phyloP scores from a whole-genome alignment of 495 filamentous ascomycete genomes.

The Opeltia flavorubescens region DNA sequence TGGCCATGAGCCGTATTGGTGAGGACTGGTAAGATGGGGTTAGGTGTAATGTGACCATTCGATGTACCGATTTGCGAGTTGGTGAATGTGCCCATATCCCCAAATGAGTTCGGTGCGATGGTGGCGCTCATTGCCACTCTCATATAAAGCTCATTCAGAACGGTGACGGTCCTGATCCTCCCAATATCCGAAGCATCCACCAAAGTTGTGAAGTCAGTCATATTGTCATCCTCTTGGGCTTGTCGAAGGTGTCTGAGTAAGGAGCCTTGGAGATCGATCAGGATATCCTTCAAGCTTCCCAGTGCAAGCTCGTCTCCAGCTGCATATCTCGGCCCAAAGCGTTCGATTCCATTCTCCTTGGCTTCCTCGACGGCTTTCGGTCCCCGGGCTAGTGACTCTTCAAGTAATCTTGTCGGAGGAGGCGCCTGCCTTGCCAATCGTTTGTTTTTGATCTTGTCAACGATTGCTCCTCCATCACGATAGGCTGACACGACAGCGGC shows the following conservation, averaged over 20 bases:
- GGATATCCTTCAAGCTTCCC: conserved; percentile 5
- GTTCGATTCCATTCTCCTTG: conserved; percentile 5
- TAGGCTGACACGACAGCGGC: conserved; percentile 12
- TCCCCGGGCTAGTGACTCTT: conserved; percentile 6
- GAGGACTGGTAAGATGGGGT: conserved; percentile 1
- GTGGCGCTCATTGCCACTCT: conserved; percentile 7
- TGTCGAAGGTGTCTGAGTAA: conserved; percentile 8
- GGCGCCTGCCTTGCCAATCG: conserved; percentile 7
- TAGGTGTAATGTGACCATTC: background rate
- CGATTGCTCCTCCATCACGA: conserved; percentile 7
- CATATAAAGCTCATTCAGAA: conserved; percentile 9
- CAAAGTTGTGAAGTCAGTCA: conserved; percentile 7
- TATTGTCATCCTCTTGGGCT: conserved; percentile 12
- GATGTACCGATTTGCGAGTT: background rate
- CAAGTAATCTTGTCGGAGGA: conserved; percentile 4
- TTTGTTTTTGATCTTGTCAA: conserved; percentile 9
- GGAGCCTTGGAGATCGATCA: conserved; percentile 9
- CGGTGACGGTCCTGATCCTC: conserved; percentile 11
- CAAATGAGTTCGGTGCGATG: background rate
- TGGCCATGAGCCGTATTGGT: conserved; percentile 1
- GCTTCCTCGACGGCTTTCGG: conserved; percentile 5
- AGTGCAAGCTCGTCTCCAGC: conserved; percentile 19
- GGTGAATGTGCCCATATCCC: background rate
- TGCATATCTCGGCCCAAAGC: conserved; percentile 6
- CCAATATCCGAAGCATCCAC: conserved; percentile 12